Base-by-base conservation (phyloP, 176 grass and related monocot species). In the Bolboschoenus planiculmis region DNA sequence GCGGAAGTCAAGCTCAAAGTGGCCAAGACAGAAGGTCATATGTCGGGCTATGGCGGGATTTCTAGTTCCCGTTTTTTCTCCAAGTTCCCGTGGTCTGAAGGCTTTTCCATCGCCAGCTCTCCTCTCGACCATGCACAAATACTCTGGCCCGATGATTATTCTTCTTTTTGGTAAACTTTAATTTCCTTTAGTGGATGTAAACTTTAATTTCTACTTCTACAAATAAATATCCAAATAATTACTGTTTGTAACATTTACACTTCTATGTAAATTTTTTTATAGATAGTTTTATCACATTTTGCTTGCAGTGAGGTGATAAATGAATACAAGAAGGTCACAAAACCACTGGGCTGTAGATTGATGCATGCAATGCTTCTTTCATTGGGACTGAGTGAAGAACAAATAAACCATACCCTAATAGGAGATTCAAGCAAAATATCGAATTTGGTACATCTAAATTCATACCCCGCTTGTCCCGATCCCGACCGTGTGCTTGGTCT, bases 61-160 rank as follows among this genome's bases (percentile, higher is more conserved):
- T 82, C 90, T 29, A 90, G 86, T 59, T 67, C 83, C 35, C 78
- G 47, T 5, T 85, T 71, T 50, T 90, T 88, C 91, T 24, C 84
- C 43, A 90, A 85, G 84, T 83, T 73, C 43, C 90, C 89, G 84
- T 97, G 94, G 89, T 91, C 89, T 7, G 91, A 93, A 84, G 91
- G 83, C 7, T 97, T 91, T 85, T 86, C 91, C 68, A 88, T 97
- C 87, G 1, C 70, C 1, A 80, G 87, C 40, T 39, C 60, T n/a
- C 40, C 81, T 56, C 18, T 85, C 13, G 81, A 86, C 34, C 60
- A 33, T 11, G 94, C 92, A 35, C 84, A 83, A 46, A 85, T 61
- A 62, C 50, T 93, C 70, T 93, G 91, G 94, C 91, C 86, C 10
- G 56, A 86, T 77, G 91, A 26, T 54, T 29, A 84, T 64, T 10